Evolutionary conservation across 2,329 filamentous ascomycete genomes (phyloP).

Genomic region (Fusarium pseudoanthophilum): DNA sequence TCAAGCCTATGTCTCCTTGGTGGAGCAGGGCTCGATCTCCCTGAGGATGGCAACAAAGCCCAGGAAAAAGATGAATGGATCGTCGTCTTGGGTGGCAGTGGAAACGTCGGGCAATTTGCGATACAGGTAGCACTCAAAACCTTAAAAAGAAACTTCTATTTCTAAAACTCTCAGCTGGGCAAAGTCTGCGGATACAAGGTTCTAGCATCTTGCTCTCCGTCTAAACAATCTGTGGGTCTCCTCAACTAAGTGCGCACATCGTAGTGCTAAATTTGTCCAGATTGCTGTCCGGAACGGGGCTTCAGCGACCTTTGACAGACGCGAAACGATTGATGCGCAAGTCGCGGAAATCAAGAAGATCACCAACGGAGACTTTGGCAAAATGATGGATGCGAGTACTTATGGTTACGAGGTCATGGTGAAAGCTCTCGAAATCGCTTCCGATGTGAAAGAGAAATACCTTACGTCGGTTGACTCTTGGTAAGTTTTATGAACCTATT

Average conservation of each 20-base stretch:
- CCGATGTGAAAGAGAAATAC: slow-evolving; percentile 43
- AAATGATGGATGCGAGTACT: slow-evolving; percentile 49
- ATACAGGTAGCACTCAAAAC: slow-evolving; percentile 40
- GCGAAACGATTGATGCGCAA: slow-evolving; percentile 45
- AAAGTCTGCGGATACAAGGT: slow-evolving; percentile 52
- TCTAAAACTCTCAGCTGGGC: slow-evolving; percentile 43
- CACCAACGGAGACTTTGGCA: slow-evolving; percentile 48
- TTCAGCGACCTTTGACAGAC: slow-evolving; percentile 48
- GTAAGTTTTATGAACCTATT: slow-evolving; percentile 31
- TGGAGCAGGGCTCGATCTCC: slow-evolving; percentile 42
- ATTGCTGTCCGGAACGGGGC: slow-evolving; percentile 46
- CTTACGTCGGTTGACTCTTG: slow-evolving; percentile 50
- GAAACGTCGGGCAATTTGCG: slow-evolving; percentile 50
- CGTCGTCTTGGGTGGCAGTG: slow-evolving; percentile 50
- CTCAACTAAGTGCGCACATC: background rate
- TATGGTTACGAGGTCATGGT: slow-evolving; percentile 45
- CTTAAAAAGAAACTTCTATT: accelerated
- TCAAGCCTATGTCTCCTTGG: slow-evolving; percentile 48
- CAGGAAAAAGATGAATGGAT: slow-evolving; percentile 49
- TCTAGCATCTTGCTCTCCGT: slow-evolving; percentile 50
- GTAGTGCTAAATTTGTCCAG: slow-evolving; percentile 18
- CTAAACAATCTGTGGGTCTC: slow-evolving; percentile 40
- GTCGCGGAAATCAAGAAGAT: slow-evolving; percentile 46
- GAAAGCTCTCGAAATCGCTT: slow-evolving; percentile 43
- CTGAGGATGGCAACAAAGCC: slow-evolving; percentile 19